A percentile compares a stretch with the other conserved stretches of the same genome.
Conservation (phyloP, 345 rosid genomes). For the Firmiana major region DNA sequence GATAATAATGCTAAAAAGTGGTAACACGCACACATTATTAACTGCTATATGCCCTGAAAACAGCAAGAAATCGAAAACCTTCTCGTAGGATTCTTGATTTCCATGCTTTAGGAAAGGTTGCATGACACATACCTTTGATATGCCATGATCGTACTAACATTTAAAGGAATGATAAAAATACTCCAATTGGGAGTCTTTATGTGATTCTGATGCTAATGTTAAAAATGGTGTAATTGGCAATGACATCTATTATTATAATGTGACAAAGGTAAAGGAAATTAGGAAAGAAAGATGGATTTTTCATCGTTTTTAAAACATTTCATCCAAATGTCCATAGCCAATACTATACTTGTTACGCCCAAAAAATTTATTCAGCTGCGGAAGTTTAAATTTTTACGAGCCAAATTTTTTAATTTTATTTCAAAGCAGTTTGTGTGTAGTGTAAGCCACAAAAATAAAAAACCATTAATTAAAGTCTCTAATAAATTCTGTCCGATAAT, state of each 20-base stretch:
- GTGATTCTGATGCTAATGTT: conserved; percentile 50
- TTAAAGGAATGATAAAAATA: conserved; percentile 4
- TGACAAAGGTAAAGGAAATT: conserved; percentile 45
- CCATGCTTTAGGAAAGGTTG: conserved; percentile 65
- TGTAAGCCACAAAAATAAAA: too few species aligned
- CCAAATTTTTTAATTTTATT: too few species aligned
- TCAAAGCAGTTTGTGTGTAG: too few species aligned
- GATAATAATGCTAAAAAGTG: conserved; percentile 64
- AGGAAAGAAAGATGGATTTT: conserved; percentile 50
- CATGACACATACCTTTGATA: conserved; percentile 55
- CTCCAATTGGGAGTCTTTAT: conserved; percentile 42
- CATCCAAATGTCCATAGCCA: conserved; percentile 27
- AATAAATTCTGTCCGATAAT: too few species aligned
- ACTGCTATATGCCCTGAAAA: conserved; percentile 56
- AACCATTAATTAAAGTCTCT: too few species aligned
- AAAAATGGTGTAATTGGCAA: conserved; percentile 13
- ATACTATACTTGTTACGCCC: too few species aligned
- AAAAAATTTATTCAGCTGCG: too few species aligned
- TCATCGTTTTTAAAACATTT: conserved; percentile 43
- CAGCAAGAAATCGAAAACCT: conserved; percentile 41
- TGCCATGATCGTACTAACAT: conserved; percentile 46
- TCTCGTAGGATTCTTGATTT: conserved; percentile 30
- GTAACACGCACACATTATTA: conserved; percentile 46
- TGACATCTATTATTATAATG: conserved; percentile 35
- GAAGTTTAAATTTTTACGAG: too few species aligned